A percentile compares a stretch with the other conserved stretches of the same genome.
These are phyloP conservation scores for Amaranthus palmeri DNA, from an alignment of 148 eudicot genomes.

Conservation along the genomic window DNA sequence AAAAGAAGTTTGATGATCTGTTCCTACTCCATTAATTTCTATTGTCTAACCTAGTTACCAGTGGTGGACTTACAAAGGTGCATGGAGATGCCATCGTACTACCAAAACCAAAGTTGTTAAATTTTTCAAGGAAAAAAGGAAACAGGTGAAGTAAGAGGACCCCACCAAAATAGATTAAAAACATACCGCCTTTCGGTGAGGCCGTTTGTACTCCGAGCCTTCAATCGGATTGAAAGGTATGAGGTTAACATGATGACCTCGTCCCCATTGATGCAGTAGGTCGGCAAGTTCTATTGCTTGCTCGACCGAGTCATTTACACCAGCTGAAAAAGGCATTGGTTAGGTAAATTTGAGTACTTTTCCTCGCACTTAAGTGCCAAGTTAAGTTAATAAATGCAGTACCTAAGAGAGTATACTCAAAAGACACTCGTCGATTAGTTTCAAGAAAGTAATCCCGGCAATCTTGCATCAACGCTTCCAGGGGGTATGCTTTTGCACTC, in stretches of 20 bases:
- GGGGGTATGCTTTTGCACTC: constrained; percentile 92
- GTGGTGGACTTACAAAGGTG: too few species aligned
- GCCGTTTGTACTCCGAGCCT: constrained; percentile 84
- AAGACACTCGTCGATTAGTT: constrained; percentile 87
- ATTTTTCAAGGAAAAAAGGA: too few species aligned
- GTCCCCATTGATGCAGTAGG: constrained; percentile 83
- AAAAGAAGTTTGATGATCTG: too few species aligned
- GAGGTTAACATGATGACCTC: constrained; percentile 92
- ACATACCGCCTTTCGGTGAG: constrained; percentile 74
- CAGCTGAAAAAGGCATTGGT: constrained; percentile 50
- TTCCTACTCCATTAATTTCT: too few species aligned
- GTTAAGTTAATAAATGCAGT: constrained; percentile 17
- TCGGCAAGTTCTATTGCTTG: constrained; percentile 87
- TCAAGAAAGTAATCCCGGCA: constrained; percentile 87
- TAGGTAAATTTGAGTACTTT: not conserved
- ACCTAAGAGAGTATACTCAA: constrained; percentile 98
- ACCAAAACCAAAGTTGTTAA: too few species aligned
- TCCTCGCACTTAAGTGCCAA: not conserved
- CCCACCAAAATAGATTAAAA: not conserved
- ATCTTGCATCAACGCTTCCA: constrained; percentile 91
- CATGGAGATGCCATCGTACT: too few species aligned
- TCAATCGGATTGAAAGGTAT: constrained; percentile 95
- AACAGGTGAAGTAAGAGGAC: too few species aligned
- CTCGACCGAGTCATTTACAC: constrained; percentile 86
- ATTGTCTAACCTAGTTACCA: too few species aligned